Evolutionary conservation across 2,329 filamentous ascomycete genomes (phyloP), one percentile per base, ranked within the genome.

Genomic region (Venturia pyrina): DNA sequence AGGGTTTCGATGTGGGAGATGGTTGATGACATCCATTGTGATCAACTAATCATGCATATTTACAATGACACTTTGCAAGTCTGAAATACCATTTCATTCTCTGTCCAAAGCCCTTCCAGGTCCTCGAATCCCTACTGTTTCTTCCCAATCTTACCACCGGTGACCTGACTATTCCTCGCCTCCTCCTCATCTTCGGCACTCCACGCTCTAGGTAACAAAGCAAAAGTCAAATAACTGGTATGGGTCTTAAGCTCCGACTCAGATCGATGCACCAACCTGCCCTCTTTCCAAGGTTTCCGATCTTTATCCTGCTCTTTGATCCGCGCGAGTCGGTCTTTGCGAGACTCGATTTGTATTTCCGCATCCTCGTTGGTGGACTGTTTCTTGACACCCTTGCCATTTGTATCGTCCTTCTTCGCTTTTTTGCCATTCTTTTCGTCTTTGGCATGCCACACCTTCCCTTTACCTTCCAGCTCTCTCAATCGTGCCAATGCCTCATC

Each of bases 221-320:
- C 95, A 78, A 99, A 99, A 5, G 96, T 89, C 5, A 99, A 83
- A 75, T 99, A 99, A n/a, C 90, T 95, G 0, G 95, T 99, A 77
- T 99, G 95, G 8, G 90, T 95, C 82, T 96, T 97, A 67, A 98
- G 79, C 72, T 99, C 95, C 0, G 87, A 80, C 78, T 99, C 95
- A 0, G 90, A 87, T 32, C 91, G 85, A 71, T 96, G 91, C 40
- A 91, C 83, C 50, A 98, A 73, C 37, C 86, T 85, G 0, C 95
- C 95, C 68, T 93, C 85, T 73, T 89, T 85, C 79, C 88, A 96
- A 0, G 84, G 75, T 68, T 90, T 86, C 59, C 76, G 75, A 66
- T 75, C 74, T 59, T 73, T 72, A 28, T 73, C 60, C 69, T 77
- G 72, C 72, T 74, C 63, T 69, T 72, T 74, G 67, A 71, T 75